phyloP scores from a whole-genome alignment of 2,329 filamentous ascomycete species.

The Epichloe typhina region DNA sequence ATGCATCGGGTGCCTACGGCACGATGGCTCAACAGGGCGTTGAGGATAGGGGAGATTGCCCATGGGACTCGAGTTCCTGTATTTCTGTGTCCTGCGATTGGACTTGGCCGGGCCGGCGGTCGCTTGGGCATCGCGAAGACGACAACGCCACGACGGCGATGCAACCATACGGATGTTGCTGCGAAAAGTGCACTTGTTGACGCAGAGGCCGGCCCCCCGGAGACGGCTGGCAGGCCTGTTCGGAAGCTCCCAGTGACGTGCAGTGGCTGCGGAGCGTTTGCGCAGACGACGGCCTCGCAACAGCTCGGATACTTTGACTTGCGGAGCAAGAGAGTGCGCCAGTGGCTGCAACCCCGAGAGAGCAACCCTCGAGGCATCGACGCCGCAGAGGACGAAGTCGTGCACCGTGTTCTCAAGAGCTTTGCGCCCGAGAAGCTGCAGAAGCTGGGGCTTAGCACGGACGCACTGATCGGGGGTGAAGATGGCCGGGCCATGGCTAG shows the following conservation, averaged over 20 bases:
- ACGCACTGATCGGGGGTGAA: constrained; percentile 18
- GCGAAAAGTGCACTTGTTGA: constrained; percentile 1
- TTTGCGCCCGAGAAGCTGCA: constrained; percentile 29
- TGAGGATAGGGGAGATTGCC: constrained; percentile 28
- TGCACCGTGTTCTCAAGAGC: constrained; percentile 30
- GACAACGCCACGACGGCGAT: constrained; percentile 9
- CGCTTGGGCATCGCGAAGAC: constrained; percentile 5
- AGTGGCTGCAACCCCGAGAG: constrained; percentile 25
- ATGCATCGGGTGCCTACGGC: constrained; percentile 33
- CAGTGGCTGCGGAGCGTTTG: constrained; percentile 50
- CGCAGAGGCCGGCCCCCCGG: neutral
- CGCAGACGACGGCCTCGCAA: constrained; percentile 38
- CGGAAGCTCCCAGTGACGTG: constrained; percentile 42
- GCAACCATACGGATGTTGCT: constrained; percentile 15
- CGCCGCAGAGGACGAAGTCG: constrained; percentile 30
- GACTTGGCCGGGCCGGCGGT: constrained; percentile 9
- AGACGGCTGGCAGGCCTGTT: neutral
- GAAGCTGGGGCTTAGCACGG: constrained; percentile 32
- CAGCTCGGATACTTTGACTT: constrained; percentile 45
- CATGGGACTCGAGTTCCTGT: constrained; percentile 27
- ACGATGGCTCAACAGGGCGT: constrained; percentile 28
- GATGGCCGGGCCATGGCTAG: neutral
- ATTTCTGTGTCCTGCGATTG: constrained; percentile 34
- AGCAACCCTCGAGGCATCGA: constrained; percentile 8
- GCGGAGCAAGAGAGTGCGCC: constrained; percentile 35